Evolutionary conservation across 805 yeast species (phyloP), one percentile per base, ranked within the genome.

Genomic region (Lipomyces mesembrius): DNA sequence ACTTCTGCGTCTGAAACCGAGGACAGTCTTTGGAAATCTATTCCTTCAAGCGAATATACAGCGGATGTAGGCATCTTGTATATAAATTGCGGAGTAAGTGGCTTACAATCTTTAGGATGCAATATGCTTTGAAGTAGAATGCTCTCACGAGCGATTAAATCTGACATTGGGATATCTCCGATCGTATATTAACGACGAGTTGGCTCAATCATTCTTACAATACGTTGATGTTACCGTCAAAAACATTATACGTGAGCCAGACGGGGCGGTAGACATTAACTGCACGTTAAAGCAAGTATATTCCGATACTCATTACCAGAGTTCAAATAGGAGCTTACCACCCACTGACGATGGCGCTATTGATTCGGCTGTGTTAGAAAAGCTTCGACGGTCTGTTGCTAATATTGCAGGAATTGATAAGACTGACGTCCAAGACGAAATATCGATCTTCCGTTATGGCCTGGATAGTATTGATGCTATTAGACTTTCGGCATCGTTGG

Each of bases 401-500:
- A 20, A 9, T 17, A 37, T 63, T n/a, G 59, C 71, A 20, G 53
- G 54, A 22, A 25, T 54, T 6, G 58, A 55, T 7, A 5, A 14
- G 17, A 12, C 5, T 1, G 54, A 22, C 2, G 37, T 69, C 11
- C 57, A 59, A 8, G 46, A 49, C 6, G n/a, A 56, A 3, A 20
- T 58, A 17, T 57, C 70, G 12, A 64, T 73, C 11, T 67, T 71
- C 49, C 57, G 61, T 27, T 69, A 67, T 51, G 75, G 75, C 5
- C 32, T 73, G 34, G 75, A 73, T 54, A 69, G 73, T 54, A 71
- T 73, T 53, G 75, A 72, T 46, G 70, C 73, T 2, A 71, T 73
- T 11, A 37, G 63, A 29, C 62, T 71, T n/a, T 63, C 72, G 1
- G 32, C 73, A 2, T n/a, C 61, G 43, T 25, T 70, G 22, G 7